A percentile compares a stretch with the other conserved stretches of the same genome.
phyloP scores from a whole-genome alignment of 116 monocot genomes.

The Zostera marina region DNA sequence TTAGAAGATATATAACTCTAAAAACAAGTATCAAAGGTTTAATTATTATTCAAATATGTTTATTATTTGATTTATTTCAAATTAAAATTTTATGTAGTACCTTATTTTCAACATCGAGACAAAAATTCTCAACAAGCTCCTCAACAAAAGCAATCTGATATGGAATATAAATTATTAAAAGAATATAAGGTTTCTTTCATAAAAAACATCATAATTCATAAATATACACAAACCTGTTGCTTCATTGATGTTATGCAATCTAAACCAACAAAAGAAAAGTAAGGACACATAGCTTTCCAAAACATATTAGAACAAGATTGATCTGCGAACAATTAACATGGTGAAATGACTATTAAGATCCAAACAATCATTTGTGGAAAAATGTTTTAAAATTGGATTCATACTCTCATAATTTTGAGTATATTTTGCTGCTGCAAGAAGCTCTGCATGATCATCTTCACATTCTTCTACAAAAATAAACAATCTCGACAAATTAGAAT shows the following conservation, averaged over 20 bases:
- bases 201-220: neutral
- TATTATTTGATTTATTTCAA: neutral
- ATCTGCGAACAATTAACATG: conserved; percentile 20
- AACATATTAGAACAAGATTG: conserved; percentile 35
- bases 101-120: conserved; percentile 15
- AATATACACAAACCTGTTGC: conserved; percentile 29
- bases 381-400: neutral
- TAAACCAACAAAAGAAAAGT: conserved; percentile 34
- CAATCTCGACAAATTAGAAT: neutral
- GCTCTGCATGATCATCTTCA: conserved; percentile 64
- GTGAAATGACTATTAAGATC: neutral
- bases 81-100: conserved; percentile 4
- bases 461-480: conserved; percentile 36
- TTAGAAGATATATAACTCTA: neutral
- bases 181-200: neutral
- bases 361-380: neutral
- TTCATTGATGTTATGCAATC: conserved; percentile 33
- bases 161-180: neutral
- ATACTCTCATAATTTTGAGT: conserved; percentile 35
- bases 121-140: conserved; percentile 44
- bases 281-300: conserved; percentile 60
- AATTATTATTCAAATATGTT: neutral
- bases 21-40: neutral
- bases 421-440: conserved; percentile 49
- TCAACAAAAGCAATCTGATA: conserved; percentile 49